Conservation (phyloP, 805 yeast genomes). For the Lipomyces kockii region DNA sequence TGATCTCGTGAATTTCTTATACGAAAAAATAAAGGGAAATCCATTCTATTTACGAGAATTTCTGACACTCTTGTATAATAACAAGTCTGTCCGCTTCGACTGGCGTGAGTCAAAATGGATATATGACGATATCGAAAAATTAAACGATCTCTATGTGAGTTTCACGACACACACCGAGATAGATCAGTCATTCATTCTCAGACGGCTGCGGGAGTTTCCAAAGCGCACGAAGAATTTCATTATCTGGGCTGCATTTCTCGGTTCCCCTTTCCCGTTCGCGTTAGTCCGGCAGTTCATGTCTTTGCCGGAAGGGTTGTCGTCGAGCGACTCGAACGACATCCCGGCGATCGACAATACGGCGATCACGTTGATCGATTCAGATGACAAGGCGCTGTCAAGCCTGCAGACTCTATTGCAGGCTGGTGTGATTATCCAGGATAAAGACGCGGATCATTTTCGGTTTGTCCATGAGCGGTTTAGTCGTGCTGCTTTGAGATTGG, state of each 20-base stretch:
- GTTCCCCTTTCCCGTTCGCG: constrained; percentile 31
- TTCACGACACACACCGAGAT: constrained; percentile 24
- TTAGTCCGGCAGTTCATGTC: constrained; percentile 27
- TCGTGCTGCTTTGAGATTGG: constrained; percentile 22
- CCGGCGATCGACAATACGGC: constrained; percentile 15
- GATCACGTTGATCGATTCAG: constrained; percentile 24
- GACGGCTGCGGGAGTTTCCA: constrained; percentile 34
- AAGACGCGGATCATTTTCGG: constrained; percentile 13
- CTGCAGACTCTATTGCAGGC: constrained; percentile 31
- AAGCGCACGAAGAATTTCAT: constrained; percentile 27
- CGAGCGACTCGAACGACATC: constrained; percentile 28
- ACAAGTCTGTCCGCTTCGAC: constrained; percentile 23
- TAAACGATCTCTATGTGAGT: constrained; percentile 8
- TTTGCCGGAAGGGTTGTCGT: constrained; percentile 24
- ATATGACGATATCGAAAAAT: constrained; percentile 13
- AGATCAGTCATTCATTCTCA: constrained; percentile 26
- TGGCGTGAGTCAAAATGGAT: constrained; percentile 26
- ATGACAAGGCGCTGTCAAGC: constrained; percentile 33
- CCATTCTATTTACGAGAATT: constrained; percentile 32
- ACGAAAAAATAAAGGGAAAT: constrained; percentile 24
- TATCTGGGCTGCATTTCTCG: constrained; percentile 35
- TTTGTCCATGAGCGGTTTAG: constrained; percentile 24
- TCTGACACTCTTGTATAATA: constrained; percentile 16
- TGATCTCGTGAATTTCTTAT: constrained; percentile 21
- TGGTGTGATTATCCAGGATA: constrained; percentile 19